Base-by-base conservation (phyloP, 129 eudicot species). In the Tanacetum coccineum region DNA sequence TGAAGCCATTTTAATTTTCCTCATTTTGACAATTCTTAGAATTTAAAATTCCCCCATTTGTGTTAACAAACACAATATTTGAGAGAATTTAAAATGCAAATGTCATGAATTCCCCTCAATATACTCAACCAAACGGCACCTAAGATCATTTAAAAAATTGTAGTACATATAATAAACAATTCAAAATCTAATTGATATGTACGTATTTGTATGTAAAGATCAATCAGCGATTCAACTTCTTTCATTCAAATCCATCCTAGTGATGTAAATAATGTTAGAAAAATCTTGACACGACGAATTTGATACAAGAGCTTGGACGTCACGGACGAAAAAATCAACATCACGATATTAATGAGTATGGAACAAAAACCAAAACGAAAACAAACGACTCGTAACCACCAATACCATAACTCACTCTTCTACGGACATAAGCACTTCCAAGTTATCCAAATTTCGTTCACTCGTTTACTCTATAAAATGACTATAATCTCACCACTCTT, bases 361-460 rank as follows among this genome's bases (percentile, higher is more conserved):
- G 28, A 67, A 70, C 82, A 76, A 71, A 72, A 55, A 60, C 26
- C 64, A 32, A 48, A 32, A 48, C 60, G 30, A 68, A 48, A 45
- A 44, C 40, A 26, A 36, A 36, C 42, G 46, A 75, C 30, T 61
- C 18, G 22, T 63, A 70, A 76, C 81, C 79, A 81, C 87, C 62
- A 61, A 62, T 81, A 64, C 72, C 70, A 20, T 77, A 36, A 68
- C 51, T 25, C 39, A 30, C 55, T 36, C 78, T 68, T 74, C 66
- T 68, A 68, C 85, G 93, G 93, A 77, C 88, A 83, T 81, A 79
- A 89, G 72, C 76, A 65, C 62, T 76, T 77, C 87, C 89, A 79
- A 64, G 79, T 79, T 83, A 84, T 76, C 87, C 52, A 8, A 47
- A 70, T 76, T 62, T 72, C 75, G 73, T 28, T 82, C 96, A 80